These are phyloP conservation scores for Backusella liffmaniae DNA, from an alignment of 192 early-diverging fungal genomes.

Conservation along the genomic window DNA sequence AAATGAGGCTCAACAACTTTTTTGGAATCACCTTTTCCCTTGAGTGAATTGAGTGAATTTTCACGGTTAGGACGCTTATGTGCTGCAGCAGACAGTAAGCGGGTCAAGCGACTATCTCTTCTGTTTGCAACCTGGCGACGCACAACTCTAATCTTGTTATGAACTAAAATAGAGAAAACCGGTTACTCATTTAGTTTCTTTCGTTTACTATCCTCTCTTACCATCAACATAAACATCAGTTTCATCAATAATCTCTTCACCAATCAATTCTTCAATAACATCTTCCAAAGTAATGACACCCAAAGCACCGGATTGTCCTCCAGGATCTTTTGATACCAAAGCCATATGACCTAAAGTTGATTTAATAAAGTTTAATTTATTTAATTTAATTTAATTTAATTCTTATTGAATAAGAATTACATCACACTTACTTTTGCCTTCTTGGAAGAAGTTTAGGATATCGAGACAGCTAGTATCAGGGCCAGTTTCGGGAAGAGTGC, in stretches of 20 bases:
- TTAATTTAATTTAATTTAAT: too few species aligned
- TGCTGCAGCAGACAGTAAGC: conserved; percentile 13
- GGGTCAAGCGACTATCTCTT: conserved; percentile 22
- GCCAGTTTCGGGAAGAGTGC: conserved; percentile 51
- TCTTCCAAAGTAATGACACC: conserved; percentile 81
- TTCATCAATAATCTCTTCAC: conserved; percentile 48
- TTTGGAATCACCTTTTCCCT: conserved; percentile 4
- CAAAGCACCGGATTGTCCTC: conserved; percentile 53
- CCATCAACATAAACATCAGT: conserved; percentile 28
- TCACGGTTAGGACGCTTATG: conserved; percentile 15
- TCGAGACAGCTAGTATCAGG: conserved; percentile 64
- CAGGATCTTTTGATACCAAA: conserved; percentile 52
- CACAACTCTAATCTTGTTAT: conserved; percentile 59
- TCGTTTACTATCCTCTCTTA: conserved; percentile 4
- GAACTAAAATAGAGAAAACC: conserved; percentile 32
- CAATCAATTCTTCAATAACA: conserved; percentile 82
- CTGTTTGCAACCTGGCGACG: conserved; percentile 35
- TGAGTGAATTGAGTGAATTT: background rate
- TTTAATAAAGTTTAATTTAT: background rate
- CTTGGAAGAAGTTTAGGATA: conserved; percentile 82
- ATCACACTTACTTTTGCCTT: conserved; percentile 58
- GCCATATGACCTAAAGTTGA: conserved; percentile 63
- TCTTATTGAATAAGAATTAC: background rate
- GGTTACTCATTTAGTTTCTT: background rate
- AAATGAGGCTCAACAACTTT: conserved; percentile 15